These are phyloP conservation scores for Globisporangium lucens DNA, from an alignment of 352 stramenopile genomes.

Conservation along the genomic window DNA sequence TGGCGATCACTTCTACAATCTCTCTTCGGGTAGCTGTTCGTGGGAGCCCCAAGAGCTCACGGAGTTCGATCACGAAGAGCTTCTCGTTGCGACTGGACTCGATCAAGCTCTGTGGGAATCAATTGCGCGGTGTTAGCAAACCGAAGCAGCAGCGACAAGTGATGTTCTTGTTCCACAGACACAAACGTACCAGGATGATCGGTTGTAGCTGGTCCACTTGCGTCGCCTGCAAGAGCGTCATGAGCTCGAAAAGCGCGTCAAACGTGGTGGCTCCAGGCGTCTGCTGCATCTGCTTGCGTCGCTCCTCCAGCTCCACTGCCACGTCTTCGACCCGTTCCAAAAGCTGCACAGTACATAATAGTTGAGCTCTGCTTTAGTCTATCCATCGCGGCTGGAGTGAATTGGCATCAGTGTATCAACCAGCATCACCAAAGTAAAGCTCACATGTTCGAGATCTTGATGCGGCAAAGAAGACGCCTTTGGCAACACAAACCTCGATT, in stretches of 20 bases:
- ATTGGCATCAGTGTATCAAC: background rate
- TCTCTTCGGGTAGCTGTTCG: background rate
- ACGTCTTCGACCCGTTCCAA: slow-evolving; percentile 9
- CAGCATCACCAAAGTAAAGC: background rate
- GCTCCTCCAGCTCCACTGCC: slow-evolving; percentile 6
- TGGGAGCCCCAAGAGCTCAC: slow-evolving; percentile 15
- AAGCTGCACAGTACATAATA: background rate
- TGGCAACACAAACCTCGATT: slow-evolving; percentile 3
- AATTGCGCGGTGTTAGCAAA: background rate
- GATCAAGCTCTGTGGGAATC: slow-evolving; percentile 8
- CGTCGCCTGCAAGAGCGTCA: slow-evolving; percentile 12
- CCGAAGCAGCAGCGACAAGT: background rate
- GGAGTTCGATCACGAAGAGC: slow-evolving; percentile 11
- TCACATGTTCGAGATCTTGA: slow-evolving; percentile 6
- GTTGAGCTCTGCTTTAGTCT: background rate
- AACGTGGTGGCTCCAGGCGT: background rate
- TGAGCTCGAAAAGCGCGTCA: slow-evolving; percentile 16
- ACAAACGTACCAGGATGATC: slow-evolving; percentile 10
- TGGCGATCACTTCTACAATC: background rate
- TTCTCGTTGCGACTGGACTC: slow-evolving; percentile 9
- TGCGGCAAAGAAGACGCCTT: background rate
- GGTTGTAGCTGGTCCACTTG: slow-evolving; percentile 11
- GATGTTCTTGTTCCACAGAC: background rate
- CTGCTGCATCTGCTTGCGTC: slow-evolving; percentile 14
- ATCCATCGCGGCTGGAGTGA: background rate